A percentile compares a stretch with the other conserved stretches of the same genome.
These are phyloP conservation scores for Neopestalotiopsis sp. DNA, from an alignment of 2,329 filamentous ascomycete species.

Conservation along the genomic window DNA sequence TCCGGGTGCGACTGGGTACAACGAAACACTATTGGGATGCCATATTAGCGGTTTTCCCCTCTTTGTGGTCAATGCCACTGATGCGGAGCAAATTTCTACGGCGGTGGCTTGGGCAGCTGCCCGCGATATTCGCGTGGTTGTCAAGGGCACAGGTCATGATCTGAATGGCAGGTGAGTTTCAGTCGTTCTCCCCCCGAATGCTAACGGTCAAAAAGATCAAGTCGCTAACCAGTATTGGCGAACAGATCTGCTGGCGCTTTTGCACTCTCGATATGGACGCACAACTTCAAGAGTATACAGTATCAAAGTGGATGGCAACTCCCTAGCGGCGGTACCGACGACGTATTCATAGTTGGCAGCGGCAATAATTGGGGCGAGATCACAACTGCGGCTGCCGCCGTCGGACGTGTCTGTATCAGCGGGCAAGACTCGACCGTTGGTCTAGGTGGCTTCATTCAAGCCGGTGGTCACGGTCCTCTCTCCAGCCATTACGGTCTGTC, in stretches of 20 bases:
- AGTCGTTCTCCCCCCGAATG: fast-evolving
- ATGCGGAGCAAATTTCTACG: constrained; percentile 22
- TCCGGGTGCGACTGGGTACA: constrained; percentile 28
- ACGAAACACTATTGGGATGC: not conserved
- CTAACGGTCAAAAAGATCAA: not conserved
- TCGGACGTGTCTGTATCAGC: constrained; percentile 12
- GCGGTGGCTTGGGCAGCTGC: constrained; percentile 40
- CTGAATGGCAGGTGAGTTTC: not conserved
- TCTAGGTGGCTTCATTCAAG: constrained; percentile 31
- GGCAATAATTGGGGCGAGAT: constrained; percentile 17
- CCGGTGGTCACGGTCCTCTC: constrained; percentile 62
- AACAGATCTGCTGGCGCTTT: constrained; percentile 58
- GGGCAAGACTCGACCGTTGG: constrained; percentile 19
- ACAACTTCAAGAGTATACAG: constrained; percentile 47
- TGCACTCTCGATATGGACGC: constrained; percentile 51
- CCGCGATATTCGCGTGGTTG: constrained; percentile 49
- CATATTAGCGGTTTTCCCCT: constrained; percentile 26
- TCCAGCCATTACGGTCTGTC: constrained; percentile 57
- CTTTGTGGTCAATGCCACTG: constrained; percentile 25
- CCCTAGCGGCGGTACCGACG: constrained; percentile 38
- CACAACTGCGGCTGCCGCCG: constrained; percentile 4
- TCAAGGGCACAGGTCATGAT: constrained; percentile 56
- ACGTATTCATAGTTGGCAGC: constrained; percentile 28
- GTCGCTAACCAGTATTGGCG: not conserved
- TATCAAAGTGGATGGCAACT: constrained; percentile 9